Percentiles rank a stretch among this genome's conserved stretches.
These are phyloP conservation scores for Aegilops sharonensis DNA, from an alignment of 176 grass and related monocot species.

Conservation along the genomic window DNA sequence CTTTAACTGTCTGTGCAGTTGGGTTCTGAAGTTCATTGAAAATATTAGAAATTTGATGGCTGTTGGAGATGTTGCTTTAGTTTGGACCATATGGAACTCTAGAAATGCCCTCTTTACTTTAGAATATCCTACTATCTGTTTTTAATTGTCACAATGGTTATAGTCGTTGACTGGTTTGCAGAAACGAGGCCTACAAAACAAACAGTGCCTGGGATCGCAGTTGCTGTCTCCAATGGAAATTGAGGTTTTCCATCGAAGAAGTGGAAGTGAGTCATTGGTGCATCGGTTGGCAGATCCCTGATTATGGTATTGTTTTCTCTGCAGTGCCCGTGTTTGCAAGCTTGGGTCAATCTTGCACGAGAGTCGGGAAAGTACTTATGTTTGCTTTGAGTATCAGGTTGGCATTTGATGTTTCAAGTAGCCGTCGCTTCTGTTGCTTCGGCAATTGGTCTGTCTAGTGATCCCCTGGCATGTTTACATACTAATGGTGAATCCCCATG, in stretches of 20 bases:
- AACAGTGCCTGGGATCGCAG: not conserved
- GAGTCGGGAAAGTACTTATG: not conserved
- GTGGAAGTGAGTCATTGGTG: too few species aligned
- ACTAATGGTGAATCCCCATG: too few species aligned
- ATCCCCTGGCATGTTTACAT: not conserved
- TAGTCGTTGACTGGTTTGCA: not conserved
- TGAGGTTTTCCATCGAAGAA: not conserved
- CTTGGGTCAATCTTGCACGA: not conserved
- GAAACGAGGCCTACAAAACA: not conserved
- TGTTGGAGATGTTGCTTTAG: not conserved
- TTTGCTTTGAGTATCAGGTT: not conserved
- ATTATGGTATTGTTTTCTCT: too few species aligned
- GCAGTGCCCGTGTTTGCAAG: not conserved
- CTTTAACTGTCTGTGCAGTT: too few species aligned
- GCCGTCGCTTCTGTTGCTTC: not conserved
- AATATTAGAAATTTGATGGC: too few species aligned
- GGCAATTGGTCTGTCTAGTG: not conserved
- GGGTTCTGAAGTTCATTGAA: accelerated
- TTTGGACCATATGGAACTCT: too few species aligned
- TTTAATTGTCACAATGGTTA: not conserved
- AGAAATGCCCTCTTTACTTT: too few species aligned
- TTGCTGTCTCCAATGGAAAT: not conserved
- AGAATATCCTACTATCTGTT: not conserved
- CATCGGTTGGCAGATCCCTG: too few species aligned
- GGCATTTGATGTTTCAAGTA: not conserved